A percentile compares a stretch with the other conserved stretches of the same genome.
phyloP scores from a whole-genome alignment of 192 early-diverging fungal species.

The Phlyctochytrium planicorne region DNA sequence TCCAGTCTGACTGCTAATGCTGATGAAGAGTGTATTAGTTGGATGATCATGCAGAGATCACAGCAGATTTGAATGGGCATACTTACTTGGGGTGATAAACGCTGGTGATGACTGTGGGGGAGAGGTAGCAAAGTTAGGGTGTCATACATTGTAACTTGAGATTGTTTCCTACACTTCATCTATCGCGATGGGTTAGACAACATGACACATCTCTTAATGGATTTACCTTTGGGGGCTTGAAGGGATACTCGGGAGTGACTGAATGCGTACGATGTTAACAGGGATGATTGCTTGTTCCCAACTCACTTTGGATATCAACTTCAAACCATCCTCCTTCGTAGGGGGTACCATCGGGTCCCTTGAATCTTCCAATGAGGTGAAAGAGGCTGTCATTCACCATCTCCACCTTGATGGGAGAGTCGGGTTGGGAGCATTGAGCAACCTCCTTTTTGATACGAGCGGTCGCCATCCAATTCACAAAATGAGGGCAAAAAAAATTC shows the following conservation, averaged over 20 bases:
- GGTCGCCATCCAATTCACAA: slow-evolving; percentile 28
- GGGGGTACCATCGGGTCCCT: slow-evolving; percentile 48
- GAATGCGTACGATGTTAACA: slow-evolving; percentile 21
- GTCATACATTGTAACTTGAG: not conserved
- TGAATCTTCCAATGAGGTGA: slow-evolving; percentile 44
- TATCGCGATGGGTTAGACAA: slow-evolving; percentile 4
- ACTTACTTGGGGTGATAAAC: slow-evolving; percentile 55
- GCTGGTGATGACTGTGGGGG: slow-evolving; percentile 36
- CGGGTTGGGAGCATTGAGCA: slow-evolving; percentile 26
- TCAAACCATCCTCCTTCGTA: slow-evolving; percentile 42
- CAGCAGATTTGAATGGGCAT: not conserved
- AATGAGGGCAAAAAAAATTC: no score
- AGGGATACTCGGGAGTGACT: slow-evolving; percentile 48
- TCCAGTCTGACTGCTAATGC: slow-evolving; percentile 56
- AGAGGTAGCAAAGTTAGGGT: no score
- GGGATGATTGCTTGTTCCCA: no score
- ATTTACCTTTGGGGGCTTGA: slow-evolving; percentile 43
- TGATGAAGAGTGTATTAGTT: slow-evolving; percentile 5
- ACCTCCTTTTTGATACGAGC: slow-evolving; percentile 34
- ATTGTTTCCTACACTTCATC: slow-evolving; percentile 37
- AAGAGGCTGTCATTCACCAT: slow-evolving; percentile 28
- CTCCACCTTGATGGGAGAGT: slow-evolving; percentile 33
- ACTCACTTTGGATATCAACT: slow-evolving; percentile 24
- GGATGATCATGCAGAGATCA: not conserved
- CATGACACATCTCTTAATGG: not conserved